phyloP scores from a whole-genome alignment of 2,329 filamentous ascomycete species.

The Chrysoporthe deuterocubensis region DNA sequence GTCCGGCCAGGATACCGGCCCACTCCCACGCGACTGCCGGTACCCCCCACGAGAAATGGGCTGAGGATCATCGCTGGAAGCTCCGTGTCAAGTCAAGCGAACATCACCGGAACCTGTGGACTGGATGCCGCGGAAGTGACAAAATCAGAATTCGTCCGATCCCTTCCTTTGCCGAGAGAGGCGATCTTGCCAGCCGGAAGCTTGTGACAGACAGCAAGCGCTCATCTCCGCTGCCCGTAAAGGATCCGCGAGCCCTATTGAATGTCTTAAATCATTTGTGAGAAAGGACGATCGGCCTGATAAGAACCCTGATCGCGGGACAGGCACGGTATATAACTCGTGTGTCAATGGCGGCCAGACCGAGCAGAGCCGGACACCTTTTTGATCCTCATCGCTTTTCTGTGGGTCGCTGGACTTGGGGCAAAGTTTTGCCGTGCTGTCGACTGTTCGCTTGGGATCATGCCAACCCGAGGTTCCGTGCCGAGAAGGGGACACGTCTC shows the following conservation, averaged over 20 bases:
- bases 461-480: not conserved
- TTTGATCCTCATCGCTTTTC: not conserved
- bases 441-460: not conserved
- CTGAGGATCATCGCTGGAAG: not conserved
- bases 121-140: slow-evolving; percentile 2
- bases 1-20: not conserved
- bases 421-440: slow-evolving; percentile 1
- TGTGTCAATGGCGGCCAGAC: not conserved
- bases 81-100: not conserved
- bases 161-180: not conserved
- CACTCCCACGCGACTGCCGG: not conserved
- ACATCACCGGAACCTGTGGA: slow-evolving; percentile 1
- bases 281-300: not conserved
- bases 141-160: not conserved
- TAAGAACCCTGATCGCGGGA: not conserved
- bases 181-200: not conserved
- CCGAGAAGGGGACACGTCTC: not conserved
- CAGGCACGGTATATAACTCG: not conserved
- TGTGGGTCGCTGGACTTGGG: not conserved
- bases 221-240: not conserved
- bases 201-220: not conserved
- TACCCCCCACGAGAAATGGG: not conserved
- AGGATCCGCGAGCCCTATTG: not conserved
- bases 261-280: not conserved
- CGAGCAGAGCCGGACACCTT: not conserved